phyloP scores from a whole-genome alignment of 2,329 filamentous ascomycete species.

The Cadophora sp. region DNA sequence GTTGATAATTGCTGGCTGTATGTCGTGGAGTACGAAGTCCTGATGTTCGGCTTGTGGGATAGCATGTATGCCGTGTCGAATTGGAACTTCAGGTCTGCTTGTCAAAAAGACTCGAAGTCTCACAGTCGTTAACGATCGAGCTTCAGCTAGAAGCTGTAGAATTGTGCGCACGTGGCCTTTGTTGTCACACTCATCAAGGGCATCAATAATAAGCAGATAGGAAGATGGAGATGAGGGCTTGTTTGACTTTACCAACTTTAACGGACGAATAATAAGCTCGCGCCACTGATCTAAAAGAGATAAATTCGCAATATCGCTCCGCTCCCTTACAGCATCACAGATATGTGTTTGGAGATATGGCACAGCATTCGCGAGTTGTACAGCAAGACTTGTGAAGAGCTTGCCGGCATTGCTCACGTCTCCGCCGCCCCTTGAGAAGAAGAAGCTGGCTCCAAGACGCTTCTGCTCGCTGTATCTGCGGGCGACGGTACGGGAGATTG shows the following conservation, averaged over 20 bases:
- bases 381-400: no score
- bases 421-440: no score
- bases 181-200: constrained; percentile 44
- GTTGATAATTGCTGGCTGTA: no score
- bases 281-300: constrained; percentile 37
- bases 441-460: no score
- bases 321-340: background rate
- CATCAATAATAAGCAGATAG: constrained; percentile 42
- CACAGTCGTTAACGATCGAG: constrained; percentile 14
- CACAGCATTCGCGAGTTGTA: constrained; percentile 1
- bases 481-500: no score
- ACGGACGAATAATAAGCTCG: constrained; percentile 51
- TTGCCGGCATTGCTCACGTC: no score
- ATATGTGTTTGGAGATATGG: constrained; percentile 6
- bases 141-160: constrained; percentile 36
- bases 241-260: constrained; percentile 25
- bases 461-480: no score
- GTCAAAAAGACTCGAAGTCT: no score
- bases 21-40: no score
- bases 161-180: constrained; percentile 35
- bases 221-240: background rate
- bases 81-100: no score
- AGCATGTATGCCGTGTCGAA: no score
- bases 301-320: constrained; percentile 12
- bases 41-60: no score